A percentile compares a stretch with the other conserved stretches of the same genome.
These are phyloP conservation scores for Lenwebbia sp. DNA, from an alignment of 345 rosid species.

Conservation along the genomic window DNA sequence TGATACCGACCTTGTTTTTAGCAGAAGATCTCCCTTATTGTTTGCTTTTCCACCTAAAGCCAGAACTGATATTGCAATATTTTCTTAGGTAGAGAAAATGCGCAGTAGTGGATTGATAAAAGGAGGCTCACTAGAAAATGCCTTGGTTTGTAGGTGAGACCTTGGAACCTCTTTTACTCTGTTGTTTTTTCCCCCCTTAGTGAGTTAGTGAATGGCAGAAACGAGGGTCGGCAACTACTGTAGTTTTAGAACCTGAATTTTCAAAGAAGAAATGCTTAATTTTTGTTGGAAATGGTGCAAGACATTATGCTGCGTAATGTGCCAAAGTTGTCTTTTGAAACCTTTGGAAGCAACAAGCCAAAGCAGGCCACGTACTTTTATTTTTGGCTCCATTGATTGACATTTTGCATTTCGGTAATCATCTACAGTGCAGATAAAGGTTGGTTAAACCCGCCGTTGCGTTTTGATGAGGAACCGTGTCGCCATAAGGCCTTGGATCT, in stretches of 20 bases:
- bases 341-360: background rate
- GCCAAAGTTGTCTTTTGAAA: background rate
- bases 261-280: background rate
- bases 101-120: slow-evolving; percentile 58
- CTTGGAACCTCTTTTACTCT: background rate
- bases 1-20: background rate
- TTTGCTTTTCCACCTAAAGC: background rate
- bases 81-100: slow-evolving; percentile 68
- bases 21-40: background rate
- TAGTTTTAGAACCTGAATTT: background rate
- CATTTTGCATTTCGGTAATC: background rate
- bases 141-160: slow-evolving; percentile 75
- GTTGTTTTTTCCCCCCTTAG: background rate
- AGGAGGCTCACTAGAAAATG: slow-evolving; percentile 83
- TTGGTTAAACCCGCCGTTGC: slow-evolving; percentile 84
- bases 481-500: slow-evolving; percentile 88
- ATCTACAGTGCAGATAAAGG: slow-evolving; percentile 53
- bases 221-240: background rate
- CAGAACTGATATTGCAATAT: background rate
- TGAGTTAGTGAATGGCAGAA: background rate
- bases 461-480: slow-evolving; percentile 62
- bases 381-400: background rate
- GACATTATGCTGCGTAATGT: background rate
- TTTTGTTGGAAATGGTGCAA: background rate
- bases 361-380: background rate